Evolutionary conservation across 2,329 filamentous ascomycete species (phyloP).

Genomic region (Juglanconis sp.): DNA sequence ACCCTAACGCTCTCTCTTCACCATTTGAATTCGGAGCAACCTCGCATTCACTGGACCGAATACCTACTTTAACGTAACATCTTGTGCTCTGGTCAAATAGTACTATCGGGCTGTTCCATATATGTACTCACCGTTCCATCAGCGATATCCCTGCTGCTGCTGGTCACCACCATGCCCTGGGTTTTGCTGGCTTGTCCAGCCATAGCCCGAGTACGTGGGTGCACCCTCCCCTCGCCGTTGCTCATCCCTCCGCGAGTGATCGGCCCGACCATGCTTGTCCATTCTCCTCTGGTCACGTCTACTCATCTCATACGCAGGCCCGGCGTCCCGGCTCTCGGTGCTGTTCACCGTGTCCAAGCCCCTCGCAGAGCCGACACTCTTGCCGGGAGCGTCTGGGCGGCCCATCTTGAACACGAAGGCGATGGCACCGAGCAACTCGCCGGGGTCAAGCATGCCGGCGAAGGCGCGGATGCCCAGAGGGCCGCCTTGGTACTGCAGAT

Average conservation of each 20-base stretch:
- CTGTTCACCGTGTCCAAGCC: background rate
- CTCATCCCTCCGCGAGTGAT: background rate
- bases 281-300: background rate
- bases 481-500: conserved; percentile 23
- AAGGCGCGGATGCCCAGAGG: conserved; percentile 20
- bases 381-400: background rate
- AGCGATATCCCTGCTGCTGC: background rate
- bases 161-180: background rate
- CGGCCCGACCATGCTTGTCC: background rate
- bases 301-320: background rate
- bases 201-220: background rate
- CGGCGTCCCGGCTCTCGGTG: background rate
- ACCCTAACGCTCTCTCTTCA: no score
- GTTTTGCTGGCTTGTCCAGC: background rate
- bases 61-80: no score
- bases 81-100: no score
- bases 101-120: no score
- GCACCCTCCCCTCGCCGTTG: background rate
- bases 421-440: conserved; percentile 12
- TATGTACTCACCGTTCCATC: background rate
- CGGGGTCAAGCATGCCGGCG: conserved; percentile 13
- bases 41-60: no score
- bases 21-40: no score
- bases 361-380: background rate
- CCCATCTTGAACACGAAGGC: conserved; percentile 10